Evolutionary conservation across 495 filamentous ascomycete species (phyloP).

Genomic region (Penicillium paradoxum): DNA sequence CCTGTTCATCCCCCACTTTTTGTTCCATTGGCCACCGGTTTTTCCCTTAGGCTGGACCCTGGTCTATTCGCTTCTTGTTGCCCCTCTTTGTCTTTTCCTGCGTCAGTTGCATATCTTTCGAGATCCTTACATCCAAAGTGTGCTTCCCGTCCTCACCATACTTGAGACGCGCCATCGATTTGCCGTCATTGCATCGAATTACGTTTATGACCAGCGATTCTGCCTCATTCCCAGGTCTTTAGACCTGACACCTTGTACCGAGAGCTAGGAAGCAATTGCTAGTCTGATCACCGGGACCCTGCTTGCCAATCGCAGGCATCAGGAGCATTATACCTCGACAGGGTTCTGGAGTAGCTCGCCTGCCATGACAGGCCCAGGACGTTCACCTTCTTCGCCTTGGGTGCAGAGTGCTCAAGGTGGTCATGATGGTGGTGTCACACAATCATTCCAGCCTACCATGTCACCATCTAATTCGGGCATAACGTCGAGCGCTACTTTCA

Average conservation of each 20-base stretch:
- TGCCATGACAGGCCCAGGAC: conserved; percentile 43
- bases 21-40: conserved; percentile 16
- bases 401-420: conserved; percentile 28
- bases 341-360: conserved; percentile 19
- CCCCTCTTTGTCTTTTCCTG: conserved; percentile 10
- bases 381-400: conserved; percentile 46
- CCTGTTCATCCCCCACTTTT: conserved; percentile 9
- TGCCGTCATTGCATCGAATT: neutral
- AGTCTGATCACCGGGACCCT: neutral
- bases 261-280: neutral
- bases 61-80: conserved; percentile 12
- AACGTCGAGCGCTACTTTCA: conserved; percentile 36
- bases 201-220: neutral
- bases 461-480: conserved; percentile 41
- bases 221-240: neutral
- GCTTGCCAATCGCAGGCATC: neutral
- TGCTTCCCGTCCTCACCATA: neutral
- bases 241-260: neutral
- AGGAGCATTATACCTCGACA: neutral
- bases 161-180: neutral
- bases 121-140: neutral
- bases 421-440: conserved; percentile 15
- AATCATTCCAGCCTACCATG: conserved; percentile 25
- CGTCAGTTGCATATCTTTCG: conserved; percentile 1
- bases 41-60: conserved; percentile 19